These are phyloP conservation scores for Trichoderma endophyticum DNA, from an alignment of 2,329 filamentous ascomycete species.

Conservation along the genomic window DNA sequence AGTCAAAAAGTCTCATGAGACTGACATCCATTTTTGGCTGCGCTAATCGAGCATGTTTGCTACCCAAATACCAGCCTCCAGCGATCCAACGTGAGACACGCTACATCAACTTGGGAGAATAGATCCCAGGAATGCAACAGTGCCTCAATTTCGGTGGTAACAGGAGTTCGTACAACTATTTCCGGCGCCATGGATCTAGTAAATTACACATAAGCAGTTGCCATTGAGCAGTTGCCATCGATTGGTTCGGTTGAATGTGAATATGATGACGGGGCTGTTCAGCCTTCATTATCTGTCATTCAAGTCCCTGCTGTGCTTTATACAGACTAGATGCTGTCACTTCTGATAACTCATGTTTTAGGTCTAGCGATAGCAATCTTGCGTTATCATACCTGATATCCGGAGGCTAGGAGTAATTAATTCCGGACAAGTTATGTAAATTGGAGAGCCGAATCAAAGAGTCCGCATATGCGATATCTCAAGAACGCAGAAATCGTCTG, in stretches of 20 bases:
- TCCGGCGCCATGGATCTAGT: not conserved
- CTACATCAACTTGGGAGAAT: not conserved
- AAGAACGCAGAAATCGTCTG: not conserved
- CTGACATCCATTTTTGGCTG: not conserved
- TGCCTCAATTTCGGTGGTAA: not conserved
- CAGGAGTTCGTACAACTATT: not conserved
- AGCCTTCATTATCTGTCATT: not conserved
- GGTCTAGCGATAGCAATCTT: not conserved
- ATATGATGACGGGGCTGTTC: not conserved
- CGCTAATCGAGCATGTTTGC: not conserved
- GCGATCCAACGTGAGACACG: slow-evolving; percentile 5
- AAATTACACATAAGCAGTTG: not conserved
- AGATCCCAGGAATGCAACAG: not conserved
- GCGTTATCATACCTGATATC: not conserved
- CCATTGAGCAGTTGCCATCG: not conserved
- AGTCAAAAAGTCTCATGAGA: not conserved
- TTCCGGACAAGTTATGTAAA: not conserved
- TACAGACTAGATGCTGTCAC: not conserved
- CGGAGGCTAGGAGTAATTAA: not conserved
- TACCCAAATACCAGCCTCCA: not conserved
- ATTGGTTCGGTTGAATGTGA: not conserved
- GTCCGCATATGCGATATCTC: not conserved
- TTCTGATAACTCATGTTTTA: not conserved
- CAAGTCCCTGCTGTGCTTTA: not conserved
- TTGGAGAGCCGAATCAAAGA: not conserved